These are phyloP conservation scores for Apium graveolens DNA, from an alignment of 129 eudicot species.

Conservation along the genomic window DNA sequence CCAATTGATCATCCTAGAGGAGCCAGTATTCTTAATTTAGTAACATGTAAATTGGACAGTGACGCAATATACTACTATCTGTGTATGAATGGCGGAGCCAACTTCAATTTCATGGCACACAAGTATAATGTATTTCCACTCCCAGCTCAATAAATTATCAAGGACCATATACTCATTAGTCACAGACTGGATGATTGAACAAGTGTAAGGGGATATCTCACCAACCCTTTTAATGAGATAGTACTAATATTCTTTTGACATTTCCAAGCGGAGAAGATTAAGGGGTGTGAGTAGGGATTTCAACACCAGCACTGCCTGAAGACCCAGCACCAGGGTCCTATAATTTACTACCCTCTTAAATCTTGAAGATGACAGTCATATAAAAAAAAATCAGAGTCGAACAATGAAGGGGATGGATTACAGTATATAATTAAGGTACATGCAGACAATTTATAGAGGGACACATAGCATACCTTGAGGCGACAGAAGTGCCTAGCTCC, in stretches of 20 bases:
- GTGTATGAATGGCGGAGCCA: not conserved
- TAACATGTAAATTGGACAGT: constrained; percentile 11
- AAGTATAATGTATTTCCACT: constrained; percentile 17
- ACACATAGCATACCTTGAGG: not conserved
- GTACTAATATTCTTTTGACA: not conserved
- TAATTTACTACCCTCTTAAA: not conserved
- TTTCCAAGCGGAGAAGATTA: not conserved
- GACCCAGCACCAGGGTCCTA: not conserved
- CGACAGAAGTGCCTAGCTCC: not conserved
- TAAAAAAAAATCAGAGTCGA: not conserved
- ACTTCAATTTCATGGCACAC: not conserved
- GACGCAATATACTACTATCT: not conserved
- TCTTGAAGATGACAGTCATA: not conserved
- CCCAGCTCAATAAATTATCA: constrained; percentile 6
- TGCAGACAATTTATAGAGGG: not conserved
- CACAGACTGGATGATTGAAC: constrained; percentile 15
- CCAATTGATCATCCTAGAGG: constrained; percentile 15
- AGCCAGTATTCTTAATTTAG: not conserved
- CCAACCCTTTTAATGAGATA: not conserved
- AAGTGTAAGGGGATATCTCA: constrained; percentile 6
- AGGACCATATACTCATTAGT: constrained; percentile 11
- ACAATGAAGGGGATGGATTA: not conserved
- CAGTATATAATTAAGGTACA: not conserved
- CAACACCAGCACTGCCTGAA: not conserved
- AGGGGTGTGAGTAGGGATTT: not conserved